A percentile compares a stretch with the other conserved stretches of the same genome.
Evolutionary conservation across 2,329 filamentous ascomycete species (phyloP).

Genomic region (Aspergillus sp.): DNA sequence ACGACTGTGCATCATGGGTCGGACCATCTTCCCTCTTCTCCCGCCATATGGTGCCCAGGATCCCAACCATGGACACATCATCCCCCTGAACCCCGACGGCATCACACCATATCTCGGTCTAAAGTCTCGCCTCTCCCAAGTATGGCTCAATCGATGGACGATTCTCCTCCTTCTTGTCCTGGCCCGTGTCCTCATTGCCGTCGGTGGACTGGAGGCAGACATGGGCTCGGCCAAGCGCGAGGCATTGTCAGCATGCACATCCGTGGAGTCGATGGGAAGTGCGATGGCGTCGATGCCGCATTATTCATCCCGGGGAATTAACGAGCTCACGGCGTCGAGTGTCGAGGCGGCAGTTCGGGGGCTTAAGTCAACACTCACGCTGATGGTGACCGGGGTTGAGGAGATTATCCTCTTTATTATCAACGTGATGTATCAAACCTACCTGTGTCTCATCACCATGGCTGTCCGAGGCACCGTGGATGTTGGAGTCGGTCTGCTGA

Average conservation of each 20-base stretch:
- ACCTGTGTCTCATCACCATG: conserved; percentile 80
- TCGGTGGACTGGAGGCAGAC: conserved; percentile 64
- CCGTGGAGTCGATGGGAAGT: conserved; percentile 87
- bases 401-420: conserved; percentile 87
- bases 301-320: conserved; percentile 83
- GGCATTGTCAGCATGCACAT: conserved; percentile 81
- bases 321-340: conserved; percentile 71
- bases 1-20: conserved; percentile 15
- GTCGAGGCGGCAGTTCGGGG: conserved; percentile 75
- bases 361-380: conserved; percentile 68
- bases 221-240: conserved; percentile 69
- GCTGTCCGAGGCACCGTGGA: conserved; percentile 73
- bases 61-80: conserved; percentile 48
- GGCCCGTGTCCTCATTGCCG: conserved; percentile 68
- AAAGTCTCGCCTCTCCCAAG: conserved; percentile 80
- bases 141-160: conserved; percentile 98
- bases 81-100: conserved; percentile 58
- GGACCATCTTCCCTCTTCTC: conserved; percentile 32
- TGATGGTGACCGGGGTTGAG: conserved; percentile 77
- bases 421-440: conserved; percentile 83
- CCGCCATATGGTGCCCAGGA: conserved; percentile 37
- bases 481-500: conserved; percentile 56
- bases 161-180: conserved; percentile 81
- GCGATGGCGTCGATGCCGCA: conserved; percentile 97
- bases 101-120: conserved; percentile 90